Conservation (phyloP, 2,329 filamentous ascomycete species). For the Phoma sp. region DNA sequence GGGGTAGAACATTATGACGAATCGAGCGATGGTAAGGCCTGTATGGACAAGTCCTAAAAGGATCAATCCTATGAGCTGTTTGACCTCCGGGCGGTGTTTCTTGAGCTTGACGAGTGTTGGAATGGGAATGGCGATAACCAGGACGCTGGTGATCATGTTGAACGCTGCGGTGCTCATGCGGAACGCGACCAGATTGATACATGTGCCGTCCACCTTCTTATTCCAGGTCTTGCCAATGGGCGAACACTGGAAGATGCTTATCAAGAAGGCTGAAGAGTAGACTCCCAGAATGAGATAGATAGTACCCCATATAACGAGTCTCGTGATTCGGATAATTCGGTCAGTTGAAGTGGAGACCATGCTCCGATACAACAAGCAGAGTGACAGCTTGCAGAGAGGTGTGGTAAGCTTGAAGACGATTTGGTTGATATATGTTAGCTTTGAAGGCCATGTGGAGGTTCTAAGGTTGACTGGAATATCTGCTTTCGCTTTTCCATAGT, state of each 20-base stretch:
- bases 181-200: slow-evolving; percentile 13
- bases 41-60: slow-evolving; percentile 17
- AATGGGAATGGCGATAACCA: slow-evolving; percentile 19
- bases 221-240: slow-evolving; percentile 18
- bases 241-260: slow-evolving; percentile 19
- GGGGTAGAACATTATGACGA: slow-evolving; percentile 21
- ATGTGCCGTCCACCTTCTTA: slow-evolving; percentile 10
- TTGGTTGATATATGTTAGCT: slow-evolving; percentile 18
- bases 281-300: slow-evolving; percentile 15
- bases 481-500: slow-evolving; percentile 17
- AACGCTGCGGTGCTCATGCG: slow-evolving; percentile 21
- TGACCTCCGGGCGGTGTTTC: slow-evolving; percentile 17
- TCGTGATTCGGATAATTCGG: slow-evolving; percentile 10
- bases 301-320: slow-evolving; percentile 10
- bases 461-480: slow-evolving; percentile 7
- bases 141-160: slow-evolving; percentile 14
- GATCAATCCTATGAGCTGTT: slow-evolving; percentile 11
- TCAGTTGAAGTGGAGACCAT: slow-evolving; percentile 19
- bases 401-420: slow-evolving; percentile 21
- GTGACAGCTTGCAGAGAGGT: slow-evolving; percentile 18
- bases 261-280: slow-evolving; percentile 17
- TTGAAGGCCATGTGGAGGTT: slow-evolving; percentile 9
- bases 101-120: slow-evolving; percentile 16
- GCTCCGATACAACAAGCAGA: slow-evolving; percentile 15
- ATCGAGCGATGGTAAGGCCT: slow-evolving; percentile 15